phyloP scores from a whole-genome alignment of 2,329 filamentous ascomycete genomes.

The Pseudocercospora musae region DNA sequence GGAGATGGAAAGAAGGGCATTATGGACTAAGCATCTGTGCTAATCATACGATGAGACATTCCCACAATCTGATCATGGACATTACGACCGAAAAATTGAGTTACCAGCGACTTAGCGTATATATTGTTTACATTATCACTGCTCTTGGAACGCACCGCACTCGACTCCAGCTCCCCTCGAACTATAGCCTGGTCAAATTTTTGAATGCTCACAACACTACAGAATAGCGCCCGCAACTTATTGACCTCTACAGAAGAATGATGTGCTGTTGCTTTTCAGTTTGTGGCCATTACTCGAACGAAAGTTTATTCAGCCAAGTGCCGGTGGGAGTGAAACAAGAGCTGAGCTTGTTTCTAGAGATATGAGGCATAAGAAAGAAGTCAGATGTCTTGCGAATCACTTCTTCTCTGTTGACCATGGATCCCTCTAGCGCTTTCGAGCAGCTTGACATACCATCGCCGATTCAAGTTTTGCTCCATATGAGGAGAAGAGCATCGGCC shows the following conservation, averaged over 20 bases:
- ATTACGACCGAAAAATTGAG: background rate
- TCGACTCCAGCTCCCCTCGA: background rate
- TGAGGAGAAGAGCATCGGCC: background rate
- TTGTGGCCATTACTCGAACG: background rate
- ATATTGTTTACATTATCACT: background rate
- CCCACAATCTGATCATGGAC: background rate
- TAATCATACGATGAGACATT: background rate
- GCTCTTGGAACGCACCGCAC: background rate
- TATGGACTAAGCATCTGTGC: conserved; percentile 43
- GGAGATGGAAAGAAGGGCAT: conserved; percentile 56
- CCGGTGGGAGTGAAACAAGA: background rate
- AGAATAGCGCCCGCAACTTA: no score
- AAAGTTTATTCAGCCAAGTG: background rate
- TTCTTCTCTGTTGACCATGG: background rate
- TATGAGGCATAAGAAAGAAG: background rate
- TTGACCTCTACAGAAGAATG: background rate
- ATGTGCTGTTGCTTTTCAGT: background rate
- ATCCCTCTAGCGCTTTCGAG: background rate
- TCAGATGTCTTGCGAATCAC: background rate
- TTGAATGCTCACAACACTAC: no score
- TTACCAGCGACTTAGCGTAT: background rate
- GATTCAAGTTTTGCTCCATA: no score
- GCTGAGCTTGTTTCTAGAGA: background rate
- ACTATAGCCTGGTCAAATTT: no score
- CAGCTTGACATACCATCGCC: background rate